Base-by-base conservation (phyloP, 495 filamentous ascomycete species). In the Penicillium steckii region DNA sequence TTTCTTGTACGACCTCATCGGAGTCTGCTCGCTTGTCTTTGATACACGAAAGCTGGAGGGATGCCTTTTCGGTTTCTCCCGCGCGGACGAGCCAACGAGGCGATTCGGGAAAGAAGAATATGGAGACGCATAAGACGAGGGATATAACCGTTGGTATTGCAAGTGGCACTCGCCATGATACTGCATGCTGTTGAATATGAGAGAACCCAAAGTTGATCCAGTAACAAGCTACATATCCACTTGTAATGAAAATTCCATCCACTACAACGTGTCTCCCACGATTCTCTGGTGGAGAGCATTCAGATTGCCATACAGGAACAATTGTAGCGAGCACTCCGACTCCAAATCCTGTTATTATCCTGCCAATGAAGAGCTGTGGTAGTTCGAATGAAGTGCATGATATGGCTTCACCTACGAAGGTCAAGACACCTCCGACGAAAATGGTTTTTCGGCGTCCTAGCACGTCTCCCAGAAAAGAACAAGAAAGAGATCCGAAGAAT, bases 41-140 rank as follows among this genome's bases (percentile, higher is more conserved):
- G 15, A 68, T 59, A 7, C 64, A 48, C 4, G 64, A 51, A 10
- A 76, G 57, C 35, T 58, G 64, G 8, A 53, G 17, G 51, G 60
- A 57, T 0, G 86, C 86, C 46, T 80, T 64, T 30, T 81, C 74
- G 17, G 76, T 66, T 24, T 75, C 73, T 13, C 76, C 76, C 25
- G 74, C 72, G 55, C 77, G 78, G 40, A 85, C 76, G 41, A 73
- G 80, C 64, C 74, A 85, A 46, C 82, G 77, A 48, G 82, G 82
- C 5, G 82, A 85, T 62, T 88, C 85, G 15, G 74, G 79, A 24
- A 84, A 73, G 51, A 82, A 73, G 57, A 87, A 79, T 21, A 80
- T 75, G 17, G 83, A 72, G 37, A 71, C 43, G 46, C 85, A 71
- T 38, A 87, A 78, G 8, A 88, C 70, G 0, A 80, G 62, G 1